Base-by-base conservation (phyloP, 78 protist species). In the Isochrysis galbana region DNA sequence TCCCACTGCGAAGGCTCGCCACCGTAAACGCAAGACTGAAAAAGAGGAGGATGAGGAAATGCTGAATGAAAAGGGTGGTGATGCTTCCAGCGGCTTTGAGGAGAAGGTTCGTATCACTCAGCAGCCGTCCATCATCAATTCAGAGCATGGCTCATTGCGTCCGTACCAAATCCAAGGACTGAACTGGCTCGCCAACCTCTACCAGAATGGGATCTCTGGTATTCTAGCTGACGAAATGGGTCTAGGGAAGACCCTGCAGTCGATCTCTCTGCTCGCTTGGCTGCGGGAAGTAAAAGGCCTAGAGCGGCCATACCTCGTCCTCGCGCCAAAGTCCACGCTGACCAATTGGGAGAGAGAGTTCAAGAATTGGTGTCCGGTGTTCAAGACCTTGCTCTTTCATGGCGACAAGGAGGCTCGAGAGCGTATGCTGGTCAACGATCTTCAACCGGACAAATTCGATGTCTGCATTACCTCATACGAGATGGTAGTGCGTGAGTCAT, bases 241-340 rank as follows among this genome's bases (percentile, higher is more conserved):
- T 7, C 96, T 98, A 3, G 98, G 98, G 46, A 98, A 98, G 94
- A 97, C 98, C 23, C 91, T 97, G 83, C 98, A 97, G 94, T 93
- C 97, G 25, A 95, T 97, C 32, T 95, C 97, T 29, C 78, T 97
- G 61, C 61, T 97, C 26, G 98, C 29, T 4, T 98, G 94, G 91
- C 87, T 99, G 69, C 95, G 95, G 29, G 90, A 96, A 42, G 89
- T 42, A 36, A 72, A 77, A 48, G 91, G 78, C 61, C 38, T 78
- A 17, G 2, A 1, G 5, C 23, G 51, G 48, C 94, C 94, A 32
- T 86, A 83, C 80, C 80, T 94, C 23, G 95, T 99, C 36, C 61
- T 99, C 48, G 98, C 95, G 32, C 99, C 99, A 39, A 96, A 97
- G 87, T 96, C 99, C 7, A 97, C 98, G 14, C 84, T 98, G 36